Base-by-base conservation (phyloP, 2,329 filamentous ascomycete species). In the Cladophialophora immunda region DNA sequence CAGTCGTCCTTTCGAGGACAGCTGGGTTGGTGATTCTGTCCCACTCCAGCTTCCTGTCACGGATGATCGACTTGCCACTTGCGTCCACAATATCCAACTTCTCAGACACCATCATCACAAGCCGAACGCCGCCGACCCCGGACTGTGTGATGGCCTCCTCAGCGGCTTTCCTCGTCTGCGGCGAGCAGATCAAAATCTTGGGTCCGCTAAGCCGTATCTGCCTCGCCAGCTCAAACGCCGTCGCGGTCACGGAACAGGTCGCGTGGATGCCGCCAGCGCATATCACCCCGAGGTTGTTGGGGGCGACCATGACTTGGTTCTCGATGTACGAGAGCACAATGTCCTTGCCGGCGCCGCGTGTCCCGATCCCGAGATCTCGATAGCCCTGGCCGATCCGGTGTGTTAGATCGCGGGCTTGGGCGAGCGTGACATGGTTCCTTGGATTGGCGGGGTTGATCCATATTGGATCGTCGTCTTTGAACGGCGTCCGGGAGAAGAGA, bases 251-350 rank as follows among this genome's bases (percentile, higher is more conserved):
- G 50, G 81, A 84, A 0, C 85, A 85, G 4, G 85, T 83, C 6
- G 85, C 86, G 70, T 86, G 88, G 22, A 89, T 81, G 22, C 86
- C 87, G 0, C 83, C 86, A 1, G 86, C 85, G 4, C 84, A 87
- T 41, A 89, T 78, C 54, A 88, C 82, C 6, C 82, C 84, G 68
- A 82, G 87, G 70, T 86, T 85, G 1, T 87, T 69, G 13, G 82
- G 78, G 0, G 85, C 82, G 0, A 89, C 78, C 4, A 87, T 79
- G 57, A 83, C 83, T 70, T 88, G 84, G 2, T 87, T 87, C 0
- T 83, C 83, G 0, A 84, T 85, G 27, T 88, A 82, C n/a, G 83
- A 80, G 7, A 87, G 82, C 9, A 88, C 84, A 5, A 88, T 82
- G 69, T 87, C 84, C 57, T 80, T 79, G 19, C 78, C 81, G 0